Conservation (phyloP, 2,329 filamentous ascomycete genomes). For the Colletotrichum gloeosporioides region DNA sequence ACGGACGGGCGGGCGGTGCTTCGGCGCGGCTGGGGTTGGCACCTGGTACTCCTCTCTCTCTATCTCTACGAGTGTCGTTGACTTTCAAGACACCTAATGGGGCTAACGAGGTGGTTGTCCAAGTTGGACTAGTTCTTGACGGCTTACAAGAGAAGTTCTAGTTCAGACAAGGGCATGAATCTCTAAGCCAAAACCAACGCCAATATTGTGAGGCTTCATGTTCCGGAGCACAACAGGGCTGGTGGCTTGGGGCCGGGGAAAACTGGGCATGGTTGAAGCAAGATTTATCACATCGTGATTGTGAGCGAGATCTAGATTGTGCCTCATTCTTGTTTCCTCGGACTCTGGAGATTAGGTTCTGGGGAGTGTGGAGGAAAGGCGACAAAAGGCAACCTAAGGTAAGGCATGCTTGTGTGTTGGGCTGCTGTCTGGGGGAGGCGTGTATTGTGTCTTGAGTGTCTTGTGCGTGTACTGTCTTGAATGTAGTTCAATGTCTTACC, state of each 20-base stretch:
- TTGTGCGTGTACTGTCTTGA: background rate
- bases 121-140: slow-evolving; percentile 4
- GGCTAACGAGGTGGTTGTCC: slow-evolving; percentile 17
- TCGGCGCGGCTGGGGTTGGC: background rate
- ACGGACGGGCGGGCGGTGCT: background rate
- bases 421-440: background rate
- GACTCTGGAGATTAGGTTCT: background rate
- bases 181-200: background rate
- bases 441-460: background rate
- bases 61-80: background rate
- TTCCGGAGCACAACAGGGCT: background rate
- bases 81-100: background rate
- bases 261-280: background rate
- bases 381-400: background rate
- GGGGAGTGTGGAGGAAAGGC: background rate
- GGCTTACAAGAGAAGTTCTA: background rate
- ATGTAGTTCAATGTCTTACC: background rate
- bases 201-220: background rate
- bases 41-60: background rate
- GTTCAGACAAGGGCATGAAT: background rate
- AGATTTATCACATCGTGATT: slow-evolving; percentile 21
- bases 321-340: background rate
- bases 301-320: slow-evolving; percentile 7
- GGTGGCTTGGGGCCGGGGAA: background rate
- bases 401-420: background rate